Conservation (phyloP, 1,139 yeast genomes). For the Hyphopichia fennica region DNA sequence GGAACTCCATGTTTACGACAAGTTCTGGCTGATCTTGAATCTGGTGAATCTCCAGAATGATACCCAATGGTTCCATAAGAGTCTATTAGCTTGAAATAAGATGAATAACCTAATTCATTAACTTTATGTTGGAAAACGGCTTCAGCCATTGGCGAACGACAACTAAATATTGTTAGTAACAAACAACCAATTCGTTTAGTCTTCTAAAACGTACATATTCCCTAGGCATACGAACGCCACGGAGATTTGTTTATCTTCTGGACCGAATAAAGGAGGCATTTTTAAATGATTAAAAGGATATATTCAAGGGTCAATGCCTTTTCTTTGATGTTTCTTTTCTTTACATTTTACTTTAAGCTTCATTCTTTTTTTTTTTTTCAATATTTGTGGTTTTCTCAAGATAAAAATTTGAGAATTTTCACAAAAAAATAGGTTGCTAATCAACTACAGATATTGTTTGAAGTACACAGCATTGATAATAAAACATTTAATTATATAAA, state of each 20-base stretch:
- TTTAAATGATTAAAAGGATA: no score
- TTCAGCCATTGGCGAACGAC: slow-evolving; percentile 99
- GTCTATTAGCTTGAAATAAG: slow-evolving; percentile 57
- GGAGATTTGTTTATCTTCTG: slow-evolving; percentile 39
- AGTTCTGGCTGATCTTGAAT: slow-evolving; percentile 66
- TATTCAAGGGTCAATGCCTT: no score
- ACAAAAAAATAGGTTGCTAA: no score
- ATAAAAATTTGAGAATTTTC: no score
- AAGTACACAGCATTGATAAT: no score
- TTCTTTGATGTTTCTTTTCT: no score
- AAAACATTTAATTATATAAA: no score
- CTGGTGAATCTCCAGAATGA: slow-evolving; percentile 83
- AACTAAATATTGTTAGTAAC: slow-evolving; percentile 38
- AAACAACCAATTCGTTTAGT: neutral
- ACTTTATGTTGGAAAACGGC: slow-evolving; percentile 79
- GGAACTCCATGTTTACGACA: slow-evolving; percentile 75
- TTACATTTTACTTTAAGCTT: no score
- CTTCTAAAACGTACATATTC: slow-evolving; percentile 59
- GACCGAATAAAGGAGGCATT: slow-evolving; percentile 13
- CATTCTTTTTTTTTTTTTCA: no score
- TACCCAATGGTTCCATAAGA: slow-evolving; percentile 89
- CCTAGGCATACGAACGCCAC: slow-evolving; percentile 93
- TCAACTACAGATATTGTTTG: no score
- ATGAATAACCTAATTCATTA: slow-evolving; percentile 40
- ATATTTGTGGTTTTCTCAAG: no score